These are phyloP conservation scores for Populus hybrid DNA, from an alignment of 441 rosid species.

Conservation along the genomic window DNA sequence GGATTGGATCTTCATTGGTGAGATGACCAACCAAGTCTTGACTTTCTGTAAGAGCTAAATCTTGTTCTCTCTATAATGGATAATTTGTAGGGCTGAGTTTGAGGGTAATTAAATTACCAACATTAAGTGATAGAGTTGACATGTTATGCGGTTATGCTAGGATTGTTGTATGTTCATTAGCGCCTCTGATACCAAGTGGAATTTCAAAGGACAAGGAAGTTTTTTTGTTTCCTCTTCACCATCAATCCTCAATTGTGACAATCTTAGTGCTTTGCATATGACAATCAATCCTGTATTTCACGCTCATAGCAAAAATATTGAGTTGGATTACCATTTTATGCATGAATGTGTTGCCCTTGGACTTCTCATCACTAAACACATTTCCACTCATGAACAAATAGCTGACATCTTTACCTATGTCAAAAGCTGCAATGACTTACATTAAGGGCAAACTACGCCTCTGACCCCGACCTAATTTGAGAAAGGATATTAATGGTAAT, in stretches of 20 bases:
- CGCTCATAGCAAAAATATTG: neutral
- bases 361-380: neutral
- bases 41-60: no score
- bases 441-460: neutral
- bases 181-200: no score
- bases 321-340: neutral
- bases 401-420: neutral
- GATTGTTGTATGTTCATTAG: no score
- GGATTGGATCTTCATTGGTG: no score
- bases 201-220: no score
- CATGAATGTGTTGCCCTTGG: neutral
- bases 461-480: neutral
- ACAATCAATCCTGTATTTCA: neutral
- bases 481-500: neutral
- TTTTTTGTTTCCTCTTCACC: neutral
- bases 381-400: neutral
- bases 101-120: no score
- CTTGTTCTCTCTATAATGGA: no score
- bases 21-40: no score
- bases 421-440: no score
- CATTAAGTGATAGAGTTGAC: no score
- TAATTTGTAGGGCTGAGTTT: no score
- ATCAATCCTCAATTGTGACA: neutral
- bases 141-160: no score
- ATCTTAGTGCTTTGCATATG: neutral